Evolutionary conservation across 441 rosid species (phyloP).

Genomic region (Gossypium lobatum): DNA sequence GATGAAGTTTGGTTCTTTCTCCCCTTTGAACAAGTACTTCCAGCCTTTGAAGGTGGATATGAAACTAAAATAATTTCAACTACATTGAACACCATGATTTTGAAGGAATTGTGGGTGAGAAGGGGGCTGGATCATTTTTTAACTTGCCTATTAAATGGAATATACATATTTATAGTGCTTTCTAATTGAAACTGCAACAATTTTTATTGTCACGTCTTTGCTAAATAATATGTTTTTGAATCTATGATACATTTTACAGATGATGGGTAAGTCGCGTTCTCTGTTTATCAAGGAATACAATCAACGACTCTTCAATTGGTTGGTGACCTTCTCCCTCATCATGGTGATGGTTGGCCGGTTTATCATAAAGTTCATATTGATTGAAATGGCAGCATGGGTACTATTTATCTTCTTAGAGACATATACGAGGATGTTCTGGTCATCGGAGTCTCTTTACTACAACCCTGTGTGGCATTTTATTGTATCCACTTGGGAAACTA

Average conservation of each 20-base stretch:
- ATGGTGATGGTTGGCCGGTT: slow-evolving; percentile 96
- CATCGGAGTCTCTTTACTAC: slow-evolving; percentile 92
- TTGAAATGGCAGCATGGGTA: slow-evolving; percentile 95
- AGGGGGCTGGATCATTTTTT: not conserved
- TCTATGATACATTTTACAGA: slow-evolving; percentile 41
- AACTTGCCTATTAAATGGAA: not conserved
- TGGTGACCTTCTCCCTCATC: slow-evolving; percentile 87
- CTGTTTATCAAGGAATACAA: slow-evolving; percentile 92
- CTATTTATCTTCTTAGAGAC: slow-evolving; percentile 96
- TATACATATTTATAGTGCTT: not conserved
- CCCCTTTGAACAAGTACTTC: not conserved
- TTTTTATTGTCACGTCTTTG: not conserved
- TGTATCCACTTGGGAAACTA: slow-evolving; percentile 82
- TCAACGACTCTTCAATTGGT: slow-evolving; percentile 93
- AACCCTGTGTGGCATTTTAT: slow-evolving; percentile 93
- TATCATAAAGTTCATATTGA: slow-evolving; percentile 72
- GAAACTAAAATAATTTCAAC: not conserved
- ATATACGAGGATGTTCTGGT: slow-evolving; percentile 94
- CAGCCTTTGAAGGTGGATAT: not conserved
- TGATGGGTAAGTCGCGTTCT: slow-evolving; percentile 77
- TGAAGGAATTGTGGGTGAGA: not conserved
- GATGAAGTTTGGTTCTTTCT: not conserved
- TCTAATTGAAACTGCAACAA: not conserved
- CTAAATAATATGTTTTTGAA: not conserved
- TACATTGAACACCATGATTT: not conserved